These are phyloP conservation scores for Fusarium sp. DNA, from an alignment of 2,329 filamentous ascomycete genomes.

Conservation along the genomic window DNA sequence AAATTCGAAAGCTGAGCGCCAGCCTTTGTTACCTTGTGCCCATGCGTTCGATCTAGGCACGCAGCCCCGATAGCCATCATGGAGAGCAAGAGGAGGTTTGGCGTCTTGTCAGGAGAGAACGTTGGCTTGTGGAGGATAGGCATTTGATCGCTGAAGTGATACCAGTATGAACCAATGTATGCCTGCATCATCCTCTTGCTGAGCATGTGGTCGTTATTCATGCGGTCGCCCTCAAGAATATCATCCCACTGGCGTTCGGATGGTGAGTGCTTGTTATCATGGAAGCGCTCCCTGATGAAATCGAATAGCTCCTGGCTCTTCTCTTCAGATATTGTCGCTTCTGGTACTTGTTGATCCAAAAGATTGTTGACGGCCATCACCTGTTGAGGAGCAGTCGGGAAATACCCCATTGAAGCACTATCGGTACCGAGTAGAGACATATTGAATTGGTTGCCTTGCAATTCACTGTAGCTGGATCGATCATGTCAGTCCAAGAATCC, in stretches of 20 bases:
- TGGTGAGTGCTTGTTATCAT: slow-evolving; percentile 81
- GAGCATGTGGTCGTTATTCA: slow-evolving; percentile 73
- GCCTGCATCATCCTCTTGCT: slow-evolving; percentile 96
- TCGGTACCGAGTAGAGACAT: slow-evolving; percentile 64
- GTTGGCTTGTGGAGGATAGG: slow-evolving; percentile 96
- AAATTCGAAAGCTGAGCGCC: slow-evolving; percentile 91
- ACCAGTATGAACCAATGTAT: slow-evolving; percentile 94
- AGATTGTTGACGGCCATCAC: slow-evolving; percentile 92
- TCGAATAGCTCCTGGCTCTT: slow-evolving; percentile 88
- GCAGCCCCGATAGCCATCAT: slow-evolving; percentile 95
- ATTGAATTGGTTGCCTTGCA: slow-evolving; percentile 56
- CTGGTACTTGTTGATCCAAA: slow-evolving; percentile 82
- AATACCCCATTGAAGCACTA: slow-evolving; percentile 64
- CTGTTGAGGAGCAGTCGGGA: slow-evolving; percentile 74
- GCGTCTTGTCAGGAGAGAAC: slow-evolving; percentile 88
- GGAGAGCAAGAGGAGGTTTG: slow-evolving; percentile 84
- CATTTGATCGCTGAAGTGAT: slow-evolving; percentile 92
- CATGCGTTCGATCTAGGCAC: slow-evolving; percentile 86
- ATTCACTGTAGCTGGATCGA: slow-evolving; percentile 63
- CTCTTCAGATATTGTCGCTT: slow-evolving; percentile 85
- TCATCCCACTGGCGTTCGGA: slow-evolving; percentile 80
- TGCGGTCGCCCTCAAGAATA: slow-evolving; percentile 82
- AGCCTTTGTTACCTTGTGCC: slow-evolving; percentile 77
- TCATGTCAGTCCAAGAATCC: slow-evolving; percentile 39
- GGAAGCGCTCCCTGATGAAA: slow-evolving; percentile 83